Evolutionary conservation across 345 rosid genomes (phyloP).

Genomic region (Eucalyptus urophylla): DNA sequence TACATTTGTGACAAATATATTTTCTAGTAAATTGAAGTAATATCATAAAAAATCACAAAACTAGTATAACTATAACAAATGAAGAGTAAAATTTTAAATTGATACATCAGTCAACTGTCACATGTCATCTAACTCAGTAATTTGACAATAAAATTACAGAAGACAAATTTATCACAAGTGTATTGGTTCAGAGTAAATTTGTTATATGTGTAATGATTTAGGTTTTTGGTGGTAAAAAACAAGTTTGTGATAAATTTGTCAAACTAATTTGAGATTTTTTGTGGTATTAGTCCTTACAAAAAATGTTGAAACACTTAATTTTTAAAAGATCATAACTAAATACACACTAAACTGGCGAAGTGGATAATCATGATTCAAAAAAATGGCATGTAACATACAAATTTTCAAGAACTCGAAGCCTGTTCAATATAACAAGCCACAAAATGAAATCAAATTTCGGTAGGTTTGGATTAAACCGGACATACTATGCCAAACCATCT

Average conservation of each 20-base stretch:
- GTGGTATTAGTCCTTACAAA: accelerated
- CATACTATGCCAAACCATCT: neutral
- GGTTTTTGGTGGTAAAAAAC: no score
- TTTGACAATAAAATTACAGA: no score
- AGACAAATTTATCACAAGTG: no score
- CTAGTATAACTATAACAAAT: accelerated
- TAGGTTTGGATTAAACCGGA: neutral
- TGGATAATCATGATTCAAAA: neutral
- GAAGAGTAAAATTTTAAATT: accelerated
- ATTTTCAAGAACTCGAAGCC: neutral
- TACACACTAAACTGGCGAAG: neutral
- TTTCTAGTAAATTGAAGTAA: no score
- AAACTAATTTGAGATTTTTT: no score
- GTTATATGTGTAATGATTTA: accelerated
- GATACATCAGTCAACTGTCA: accelerated
- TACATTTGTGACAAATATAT: no score
- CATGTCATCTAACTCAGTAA: accelerated
- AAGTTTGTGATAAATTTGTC: accelerated
- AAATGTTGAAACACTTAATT: neutral
- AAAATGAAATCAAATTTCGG: neutral
- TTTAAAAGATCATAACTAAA: neutral
- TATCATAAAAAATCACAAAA: no score
- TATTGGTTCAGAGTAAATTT: no score
- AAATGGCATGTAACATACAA: neutral
- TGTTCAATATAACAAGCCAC: neutral